Evolutionary conservation across 1,139 yeast genomes (phyloP).

Genomic region (Debaryomycetaceae sp.): DNA sequence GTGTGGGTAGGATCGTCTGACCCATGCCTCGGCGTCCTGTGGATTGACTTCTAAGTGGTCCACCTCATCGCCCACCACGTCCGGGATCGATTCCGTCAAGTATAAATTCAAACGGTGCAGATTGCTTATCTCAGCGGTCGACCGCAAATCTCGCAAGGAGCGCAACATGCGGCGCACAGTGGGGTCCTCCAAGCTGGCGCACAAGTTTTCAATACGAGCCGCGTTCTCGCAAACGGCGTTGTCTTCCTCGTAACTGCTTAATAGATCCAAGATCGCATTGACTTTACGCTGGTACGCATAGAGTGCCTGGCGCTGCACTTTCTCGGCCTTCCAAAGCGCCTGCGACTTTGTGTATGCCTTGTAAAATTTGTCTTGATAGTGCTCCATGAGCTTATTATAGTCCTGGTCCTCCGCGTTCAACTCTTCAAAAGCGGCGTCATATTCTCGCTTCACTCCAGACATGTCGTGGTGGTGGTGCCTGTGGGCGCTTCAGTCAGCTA

Average conservation of each 20-base stretch:
- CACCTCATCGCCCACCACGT: constrained; percentile 36
- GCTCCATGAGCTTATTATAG: constrained; percentile 22
- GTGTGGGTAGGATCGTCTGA: constrained; percentile 32
- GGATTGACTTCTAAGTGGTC: constrained; percentile 34
- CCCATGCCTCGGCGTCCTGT: constrained; percentile 37
- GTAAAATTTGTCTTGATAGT: constrained; percentile 24
- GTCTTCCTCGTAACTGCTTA: constrained; percentile 19
- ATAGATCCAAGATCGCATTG: constrained; percentile 31
- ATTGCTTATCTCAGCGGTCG: constrained; percentile 4
- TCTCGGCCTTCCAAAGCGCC: constrained; percentile 27
- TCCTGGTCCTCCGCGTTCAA: constrained; percentile 13
- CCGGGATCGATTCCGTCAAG: constrained; percentile 32
- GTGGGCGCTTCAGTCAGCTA: no score
- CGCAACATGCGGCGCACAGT: constrained; percentile 14
- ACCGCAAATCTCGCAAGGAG: constrained; percentile 11
- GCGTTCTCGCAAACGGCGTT: constrained; percentile 11
- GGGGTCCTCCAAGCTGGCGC: constrained; percentile 17
- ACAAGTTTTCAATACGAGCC: constrained; percentile 21
- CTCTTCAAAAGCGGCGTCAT: not conserved
- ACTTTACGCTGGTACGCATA: constrained; percentile 34
- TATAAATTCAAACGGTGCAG: constrained; percentile 14
- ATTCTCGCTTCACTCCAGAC: constrained; percentile 2
- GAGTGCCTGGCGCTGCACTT: constrained; percentile 31
- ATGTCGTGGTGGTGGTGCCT: no score
- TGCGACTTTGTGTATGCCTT: constrained; percentile 20